Conservation (phyloP, 2,329 filamentous ascomycete species). For the Ophiostoma montium region DNA sequence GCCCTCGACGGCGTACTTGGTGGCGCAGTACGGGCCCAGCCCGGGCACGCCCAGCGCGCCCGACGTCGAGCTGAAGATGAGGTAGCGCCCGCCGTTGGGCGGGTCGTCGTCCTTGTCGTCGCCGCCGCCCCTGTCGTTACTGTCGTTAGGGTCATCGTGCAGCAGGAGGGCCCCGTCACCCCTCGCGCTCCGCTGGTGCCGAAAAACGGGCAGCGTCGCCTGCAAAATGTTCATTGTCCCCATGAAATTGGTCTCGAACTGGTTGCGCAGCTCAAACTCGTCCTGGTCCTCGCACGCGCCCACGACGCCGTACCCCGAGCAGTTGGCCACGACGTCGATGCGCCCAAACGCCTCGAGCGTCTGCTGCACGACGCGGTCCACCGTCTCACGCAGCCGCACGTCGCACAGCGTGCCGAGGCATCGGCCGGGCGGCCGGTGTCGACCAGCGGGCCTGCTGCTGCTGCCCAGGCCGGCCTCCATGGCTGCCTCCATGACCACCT, state of each 20-base stretch:
- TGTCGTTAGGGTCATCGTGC: not conserved
- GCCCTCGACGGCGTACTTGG: slow-evolving; percentile 93
- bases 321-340: slow-evolving; percentile 84
- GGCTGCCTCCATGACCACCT: not conserved
- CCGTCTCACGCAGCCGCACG: slow-evolving; percentile 68
- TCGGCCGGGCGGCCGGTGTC: slow-evolving; percentile 25
- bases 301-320: slow-evolving; percentile 89
- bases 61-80: slow-evolving; percentile 88
- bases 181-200: slow-evolving; percentile 35
- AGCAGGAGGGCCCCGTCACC: no score
- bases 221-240: slow-evolving; percentile 90
- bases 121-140: not conserved
- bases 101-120: not conserved
- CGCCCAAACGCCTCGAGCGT: slow-evolving; percentile 63
- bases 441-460: not conserved
- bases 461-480: not conserved
- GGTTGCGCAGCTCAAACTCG: slow-evolving; percentile 83
- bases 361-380: slow-evolving; percentile 54
- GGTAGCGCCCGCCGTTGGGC: slow-evolving; percentile 55
- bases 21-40: slow-evolving; percentile 86
- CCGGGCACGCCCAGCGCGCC: slow-evolving; percentile 90
- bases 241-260: slow-evolving; percentile 97
- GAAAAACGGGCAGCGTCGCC: slow-evolving; percentile 74
- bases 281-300: slow-evolving; percentile 95
- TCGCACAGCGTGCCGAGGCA: slow-evolving; percentile 80